Evolutionary conservation across 2,329 filamentous ascomycete species (phyloP), one percentile per base, ranked within the genome.

Genomic region (Xenoacremonium recifei): DNA sequence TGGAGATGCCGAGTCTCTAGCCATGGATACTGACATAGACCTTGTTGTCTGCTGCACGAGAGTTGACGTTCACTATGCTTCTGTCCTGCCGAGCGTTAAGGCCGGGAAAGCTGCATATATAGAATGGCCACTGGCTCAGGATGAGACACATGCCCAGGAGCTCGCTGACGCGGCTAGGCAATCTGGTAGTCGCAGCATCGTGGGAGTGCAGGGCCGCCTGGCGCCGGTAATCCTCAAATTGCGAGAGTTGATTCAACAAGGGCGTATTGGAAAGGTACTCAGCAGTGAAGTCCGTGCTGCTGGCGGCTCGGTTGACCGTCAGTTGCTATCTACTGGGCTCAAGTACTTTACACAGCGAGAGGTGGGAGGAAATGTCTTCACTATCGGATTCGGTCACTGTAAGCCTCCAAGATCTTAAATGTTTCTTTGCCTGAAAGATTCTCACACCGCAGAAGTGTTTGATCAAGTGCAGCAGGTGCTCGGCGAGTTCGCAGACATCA

Each of bases 71-170:
- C 79, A 84, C 47, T 65, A 70, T 33, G 42, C 60, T 3, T 70
- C 69, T 2, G 62, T 69, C 0, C 60, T 66, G 10, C 73, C 78
- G 0, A 73, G 70, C 13, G 48, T 81, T 2, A 61, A 63, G 12
- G 72, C 75, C 0, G 79, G 77, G 0, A 81, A 82, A 55, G 53
- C 62, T 0, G 67, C 77, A 0, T 84, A 66, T 42, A 67, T 79
- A 0, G 79, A 84, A 60, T 84, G 79, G 76, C 80, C 77, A 5
- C 62, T 83, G 1, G 75, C 73, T 0, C 60, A 72, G 12, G 69
- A 73, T 39, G 56, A 61, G 1, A 42, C 53, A 3, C 60, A 69
- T 2, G 74, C 69, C 0, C 50, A 55, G 13, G 69, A 73, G 32
- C 58, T 82, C 41, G 62, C 61, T 0, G 54, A 54, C 0, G 43